Evolutionary conservation across 2,329 filamentous ascomycete species (phyloP), one percentile per base, ranked within the genome.

Genomic region (Stachybotrys echinatus): DNA sequence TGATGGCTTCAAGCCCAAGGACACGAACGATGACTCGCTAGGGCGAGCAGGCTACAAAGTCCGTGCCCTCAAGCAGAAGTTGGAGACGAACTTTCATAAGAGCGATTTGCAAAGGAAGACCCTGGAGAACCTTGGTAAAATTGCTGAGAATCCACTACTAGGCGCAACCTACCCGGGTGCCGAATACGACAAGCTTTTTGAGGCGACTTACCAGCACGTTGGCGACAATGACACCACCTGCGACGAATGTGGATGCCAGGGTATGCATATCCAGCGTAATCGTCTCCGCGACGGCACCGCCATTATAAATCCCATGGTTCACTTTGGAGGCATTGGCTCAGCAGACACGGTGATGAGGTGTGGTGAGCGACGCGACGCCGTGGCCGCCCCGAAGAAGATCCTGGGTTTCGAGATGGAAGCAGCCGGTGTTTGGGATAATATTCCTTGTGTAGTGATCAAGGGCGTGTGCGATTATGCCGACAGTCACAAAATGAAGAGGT

Each of bases 261-360:
- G 27, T 8, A 34, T 14, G 10, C 27, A 5, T 34, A 34, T 34
- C 27, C 27, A 14, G 10, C n/a, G n/a, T n/a, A n/a, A n/a, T n/a
- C 27, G 27, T 5, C 27, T 34, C 14, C 27, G 27, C 3, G 10
- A 34, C 5, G 10, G 10, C 5, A 5, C 10, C 10, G 27, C 10
- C 27, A 10, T 34, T 10, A 10, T 34, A 14, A 8, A 34, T 63
- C 27, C 61, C 65, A 47, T 66, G 60, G 51, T 73, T 0, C 65
- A 69, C 48, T 58, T 73, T 22, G 71, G 72, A 1, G 53, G 53
- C 1, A 60, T 74, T 10, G 71, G 60, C 3, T 72, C 69, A 2
- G 68, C 62, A 14, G 64, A 74, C 40, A 60, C 58, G 6, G 67
- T 74, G 3, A 68, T 75, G 54, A 72, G 68, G 45, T 67, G 65